These are phyloP conservation scores for Allium fistulosum DNA, from an alignment of 106 monocot genomes.

Conservation along the genomic window DNA sequence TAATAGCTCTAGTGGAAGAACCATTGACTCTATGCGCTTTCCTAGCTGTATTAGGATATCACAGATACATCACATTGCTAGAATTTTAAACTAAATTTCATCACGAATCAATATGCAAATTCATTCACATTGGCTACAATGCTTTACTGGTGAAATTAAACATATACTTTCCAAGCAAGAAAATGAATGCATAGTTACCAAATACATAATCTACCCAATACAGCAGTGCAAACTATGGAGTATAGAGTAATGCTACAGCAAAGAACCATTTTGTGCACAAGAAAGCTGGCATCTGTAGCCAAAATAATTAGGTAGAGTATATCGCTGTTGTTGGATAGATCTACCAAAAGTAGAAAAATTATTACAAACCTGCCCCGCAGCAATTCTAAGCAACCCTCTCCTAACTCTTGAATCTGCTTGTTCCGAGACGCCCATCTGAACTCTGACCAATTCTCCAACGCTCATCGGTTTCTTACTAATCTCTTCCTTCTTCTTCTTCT, in stretches of 20 bases:
- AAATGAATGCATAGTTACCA: background rate
- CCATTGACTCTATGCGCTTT: constrained; percentile 71
- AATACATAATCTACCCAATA: background rate
- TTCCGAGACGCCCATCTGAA: constrained; percentile 75
- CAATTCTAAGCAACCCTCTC: constrained; percentile 62
- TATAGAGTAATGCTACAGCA: background rate
- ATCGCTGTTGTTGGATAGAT: background rate
- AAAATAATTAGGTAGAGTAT: background rate
- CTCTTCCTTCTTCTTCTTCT: constrained; percentile 24
- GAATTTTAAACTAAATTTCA: background rate
- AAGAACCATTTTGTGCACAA: background rate
- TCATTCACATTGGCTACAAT: too few relatives aligned
- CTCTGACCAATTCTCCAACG: constrained; percentile 65
- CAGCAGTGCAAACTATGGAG: background rate
- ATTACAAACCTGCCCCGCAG: constrained; percentile 50
- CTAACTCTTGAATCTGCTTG: constrained; percentile 79
- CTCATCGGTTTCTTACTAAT: constrained; percentile 45
- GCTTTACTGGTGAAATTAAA: too few relatives aligned
- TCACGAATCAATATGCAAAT: too few relatives aligned
- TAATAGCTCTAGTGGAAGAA: constrained; percentile 74
- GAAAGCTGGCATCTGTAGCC: background rate
- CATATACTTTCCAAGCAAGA: background rate
- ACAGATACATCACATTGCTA: background rate
- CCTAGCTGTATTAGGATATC: constrained; percentile 47
- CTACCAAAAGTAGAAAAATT: too few relatives aligned